Conservation (phyloP, 208 protist genomes). For the Wallacemonas rigidus region DNA sequence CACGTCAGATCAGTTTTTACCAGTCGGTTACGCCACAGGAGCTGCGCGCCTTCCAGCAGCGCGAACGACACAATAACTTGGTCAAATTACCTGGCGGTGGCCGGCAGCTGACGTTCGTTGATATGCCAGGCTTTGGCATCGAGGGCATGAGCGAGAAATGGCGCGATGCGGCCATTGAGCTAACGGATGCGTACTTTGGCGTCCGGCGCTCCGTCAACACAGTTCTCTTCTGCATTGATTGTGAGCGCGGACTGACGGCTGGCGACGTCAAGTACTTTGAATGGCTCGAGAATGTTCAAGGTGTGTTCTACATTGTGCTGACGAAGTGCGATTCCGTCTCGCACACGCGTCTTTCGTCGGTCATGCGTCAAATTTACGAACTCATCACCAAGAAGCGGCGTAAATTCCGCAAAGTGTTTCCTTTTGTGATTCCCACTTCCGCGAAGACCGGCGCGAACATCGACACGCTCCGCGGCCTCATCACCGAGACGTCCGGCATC, state of each 20-base stretch:
- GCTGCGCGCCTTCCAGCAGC: slow-evolving; percentile 69
- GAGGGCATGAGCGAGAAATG: slow-evolving; percentile 90
- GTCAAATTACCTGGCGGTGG: slow-evolving; percentile 87
- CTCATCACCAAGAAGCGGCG: slow-evolving; percentile 84
- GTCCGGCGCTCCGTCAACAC: slow-evolving; percentile 91
- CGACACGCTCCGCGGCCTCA: slow-evolving; percentile 81
- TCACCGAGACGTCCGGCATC: slow-evolving; percentile 88
- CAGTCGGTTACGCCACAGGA: slow-evolving; percentile 83
- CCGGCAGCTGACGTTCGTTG: slow-evolving; percentile 90
- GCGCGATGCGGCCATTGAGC: slow-evolving; percentile 83
- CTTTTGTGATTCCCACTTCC: slow-evolving; percentile 84
- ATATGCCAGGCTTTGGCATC: slow-evolving; percentile 91
- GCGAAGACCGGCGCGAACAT: slow-evolving; percentile 86
- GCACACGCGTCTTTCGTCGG: slow-evolving; percentile 83
- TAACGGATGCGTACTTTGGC: slow-evolving; percentile 91
- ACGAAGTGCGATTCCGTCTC: slow-evolving; percentile 91
- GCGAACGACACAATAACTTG: slow-evolving; percentile 72
- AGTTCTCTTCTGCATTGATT: slow-evolving; percentile 90
- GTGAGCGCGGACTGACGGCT: slow-evolving; percentile 82
- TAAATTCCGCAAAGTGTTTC: slow-evolving; percentile 88
- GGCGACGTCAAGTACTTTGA: slow-evolving; percentile 87
- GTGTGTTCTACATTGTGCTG: slow-evolving; percentile 86
- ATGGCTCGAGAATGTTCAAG: slow-evolving; percentile 90
- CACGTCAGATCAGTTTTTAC: slow-evolving; percentile 85
- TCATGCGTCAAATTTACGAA: slow-evolving; percentile 88